Evolutionary conservation across 768 basidiomycete species (phyloP), one percentile per base, ranked within the genome.

Genomic region (Boletus pseudopeckii): DNA sequence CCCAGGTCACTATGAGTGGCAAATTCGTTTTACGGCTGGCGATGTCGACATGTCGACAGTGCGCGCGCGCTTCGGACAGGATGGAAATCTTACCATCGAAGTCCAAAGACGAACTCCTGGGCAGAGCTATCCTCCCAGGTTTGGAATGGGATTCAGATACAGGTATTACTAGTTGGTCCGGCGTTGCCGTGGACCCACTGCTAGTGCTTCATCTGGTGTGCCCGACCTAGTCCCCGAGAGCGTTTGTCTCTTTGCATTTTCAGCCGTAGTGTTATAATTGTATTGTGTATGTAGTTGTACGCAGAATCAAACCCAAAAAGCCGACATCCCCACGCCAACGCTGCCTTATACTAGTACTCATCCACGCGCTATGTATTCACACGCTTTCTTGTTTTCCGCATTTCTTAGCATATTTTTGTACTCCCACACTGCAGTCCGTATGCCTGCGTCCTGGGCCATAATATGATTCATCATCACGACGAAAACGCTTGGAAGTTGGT

Each of bases 1-100:
- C 32, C 15, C 52, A 85, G 83, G 78, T 58, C 83, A 83, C 60
- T 83, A 80, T 56, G 83, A 83, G 57, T 85, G 83, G 83, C 75
- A 79, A 53, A 78, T 83, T 57, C 70, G 66, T 17, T 85, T 85
- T 55, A 63, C 80, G 32, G 75, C 79, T 10, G 69, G 74, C 10
- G 83, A 85, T 54, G 75, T 80, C 49, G 79, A 84, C 63, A 78
- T 83, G 77, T 59, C 72, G 7, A 71, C 74, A 13, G 75, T 81
- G 26, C 77, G 78, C 30, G 83, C 81, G 8, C 76, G 72, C 41
- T 77, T 82, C 45, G 77, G 74, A 43, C 65, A 68, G 7, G 71
- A 74, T 30, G 79, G 79, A 9, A 74, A 73, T 33, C 69, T 82
- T n/a, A 71, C 71, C 42, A 75, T 83, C 20, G 74, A 77, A 47